A percentile compares a stretch with the other conserved stretches of the same genome.
These are phyloP conservation scores for Euphorbia peplus DNA, from an alignment of 345 rosid genomes.

Conservation along the genomic window DNA sequence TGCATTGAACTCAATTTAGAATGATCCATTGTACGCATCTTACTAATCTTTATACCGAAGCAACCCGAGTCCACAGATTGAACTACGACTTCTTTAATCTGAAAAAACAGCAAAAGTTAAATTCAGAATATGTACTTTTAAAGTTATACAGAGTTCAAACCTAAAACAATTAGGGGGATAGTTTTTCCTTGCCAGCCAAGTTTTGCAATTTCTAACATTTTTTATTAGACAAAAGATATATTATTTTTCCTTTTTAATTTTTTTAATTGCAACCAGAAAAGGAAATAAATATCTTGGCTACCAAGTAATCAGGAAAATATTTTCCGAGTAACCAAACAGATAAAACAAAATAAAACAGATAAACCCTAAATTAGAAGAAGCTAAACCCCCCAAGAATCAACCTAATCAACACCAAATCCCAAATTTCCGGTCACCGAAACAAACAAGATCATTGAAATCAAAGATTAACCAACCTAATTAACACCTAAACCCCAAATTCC, in stretches of 20 bases:
- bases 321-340: background rate
- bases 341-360: no score
- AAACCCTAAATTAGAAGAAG: no score
- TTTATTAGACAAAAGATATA: no score
- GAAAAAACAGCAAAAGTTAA: background rate
- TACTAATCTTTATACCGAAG: background rate
- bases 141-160: no score
- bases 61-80: background rate
- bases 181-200: background rate
- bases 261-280: background rate
- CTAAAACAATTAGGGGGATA: background rate
- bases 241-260: no score
- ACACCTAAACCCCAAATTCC: no score
- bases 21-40: slow-evolving; percentile 30
- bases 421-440: no score
- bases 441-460: no score
- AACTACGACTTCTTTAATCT: slow-evolving; percentile 6
- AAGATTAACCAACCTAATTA: no score
- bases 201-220: background rate
- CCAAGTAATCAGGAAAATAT: background rate
- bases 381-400: no score
- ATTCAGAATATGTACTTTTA: no score
- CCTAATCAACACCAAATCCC: no score
- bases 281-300: background rate
- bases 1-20: slow-evolving; percentile 18